Conservation (phyloP, 768 basidiomycete species). For the Tubosaeta brunneosetosa region DNA sequence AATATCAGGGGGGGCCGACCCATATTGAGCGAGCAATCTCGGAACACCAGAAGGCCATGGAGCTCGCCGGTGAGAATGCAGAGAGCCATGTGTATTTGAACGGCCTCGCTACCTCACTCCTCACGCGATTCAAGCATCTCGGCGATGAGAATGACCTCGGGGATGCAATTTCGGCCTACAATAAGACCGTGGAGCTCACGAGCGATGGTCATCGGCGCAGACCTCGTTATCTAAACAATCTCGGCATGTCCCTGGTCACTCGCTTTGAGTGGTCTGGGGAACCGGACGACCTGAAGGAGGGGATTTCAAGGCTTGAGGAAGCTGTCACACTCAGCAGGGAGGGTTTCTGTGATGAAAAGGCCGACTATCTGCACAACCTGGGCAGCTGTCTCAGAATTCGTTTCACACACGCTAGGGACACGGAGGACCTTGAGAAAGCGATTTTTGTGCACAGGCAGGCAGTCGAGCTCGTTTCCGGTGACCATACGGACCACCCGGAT, state of each 20-base stretch:
- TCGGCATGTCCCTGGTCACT: neutral
- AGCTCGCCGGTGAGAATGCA: neutral
- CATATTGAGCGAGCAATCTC: conserved; percentile 1
- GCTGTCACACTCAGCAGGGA: neutral
- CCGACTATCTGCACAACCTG: neutral
- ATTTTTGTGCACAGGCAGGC: neutral
- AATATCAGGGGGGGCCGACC: neutral
- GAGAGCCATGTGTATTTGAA: neutral
- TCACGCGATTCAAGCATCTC: neutral
- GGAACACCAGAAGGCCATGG: neutral
- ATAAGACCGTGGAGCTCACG: neutral
- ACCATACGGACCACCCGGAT: neutral
- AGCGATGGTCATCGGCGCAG: neutral
- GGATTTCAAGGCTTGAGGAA: neutral
- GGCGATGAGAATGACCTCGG: neutral
- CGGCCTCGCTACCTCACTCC: neutral
- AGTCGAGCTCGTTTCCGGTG: neutral
- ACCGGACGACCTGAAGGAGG: neutral
- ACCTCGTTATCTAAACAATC: neutral
- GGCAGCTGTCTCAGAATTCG: neutral
- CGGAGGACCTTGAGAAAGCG: neutral
- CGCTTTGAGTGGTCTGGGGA: neutral
- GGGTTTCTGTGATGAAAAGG: neutral
- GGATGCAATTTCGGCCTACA: neutral
- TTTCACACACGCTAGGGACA: neutral